phyloP scores from a whole-genome alignment of 2,329 filamentous ascomycete genomes.

The Pochonia chlamydosporia region DNA sequence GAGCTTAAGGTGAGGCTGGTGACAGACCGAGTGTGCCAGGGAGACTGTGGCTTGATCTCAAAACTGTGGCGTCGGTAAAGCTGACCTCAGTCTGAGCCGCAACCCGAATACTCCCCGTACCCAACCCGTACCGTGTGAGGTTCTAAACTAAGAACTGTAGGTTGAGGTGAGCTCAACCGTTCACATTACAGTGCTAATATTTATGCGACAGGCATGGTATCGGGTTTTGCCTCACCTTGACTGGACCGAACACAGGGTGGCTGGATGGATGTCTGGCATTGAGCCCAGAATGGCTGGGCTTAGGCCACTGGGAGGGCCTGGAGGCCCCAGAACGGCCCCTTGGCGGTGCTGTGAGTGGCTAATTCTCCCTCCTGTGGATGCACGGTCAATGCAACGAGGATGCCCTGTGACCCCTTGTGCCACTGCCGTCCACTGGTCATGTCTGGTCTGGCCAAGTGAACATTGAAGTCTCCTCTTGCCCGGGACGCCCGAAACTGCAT shows the following conservation, averaged over 20 bases:
- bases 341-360: constrained; percentile 14
- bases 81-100: background rate
- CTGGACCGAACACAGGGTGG: background rate
- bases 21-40: background rate
- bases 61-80: constrained; percentile 7
- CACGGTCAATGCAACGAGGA: background rate
- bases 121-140: constrained; percentile 6
- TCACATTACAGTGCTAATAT: background rate
- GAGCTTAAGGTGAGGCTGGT: constrained; percentile 3
- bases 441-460: no score
- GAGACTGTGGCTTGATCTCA: constrained; percentile 1
- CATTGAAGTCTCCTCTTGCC: background rate
- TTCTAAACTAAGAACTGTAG: background rate
- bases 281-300: no score
- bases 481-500: background rate
- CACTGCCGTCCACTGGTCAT: no score
- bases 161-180: background rate
- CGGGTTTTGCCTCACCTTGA: background rate
- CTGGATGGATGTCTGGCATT: no score
- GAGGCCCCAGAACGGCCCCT: background rate
- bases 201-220: constrained; percentile 4
- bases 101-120: constrained; percentile 3
- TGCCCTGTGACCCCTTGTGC: constrained; percentile 3
- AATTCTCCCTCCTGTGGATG: constrained; percentile 10
- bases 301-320: background rate